A percentile compares a stretch with the other conserved stretches of the same genome.
Conservation (phyloP, 1,284 basidiomycete species). For the Sanghuangporus weigelae region DNA sequence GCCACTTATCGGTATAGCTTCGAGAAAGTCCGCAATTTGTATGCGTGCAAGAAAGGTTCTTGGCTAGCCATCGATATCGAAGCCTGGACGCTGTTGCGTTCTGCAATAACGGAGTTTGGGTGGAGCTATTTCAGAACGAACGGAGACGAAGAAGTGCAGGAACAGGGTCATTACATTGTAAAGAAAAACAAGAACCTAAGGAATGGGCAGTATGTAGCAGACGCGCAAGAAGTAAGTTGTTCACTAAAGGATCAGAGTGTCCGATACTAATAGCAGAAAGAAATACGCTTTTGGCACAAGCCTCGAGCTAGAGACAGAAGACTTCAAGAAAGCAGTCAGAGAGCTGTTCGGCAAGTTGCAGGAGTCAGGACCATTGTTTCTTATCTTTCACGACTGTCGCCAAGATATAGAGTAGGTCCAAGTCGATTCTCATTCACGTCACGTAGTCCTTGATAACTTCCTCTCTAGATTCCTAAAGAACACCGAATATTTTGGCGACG, state of each 20-base stretch:
- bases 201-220: constrained; percentile 57
- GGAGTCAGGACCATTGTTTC: constrained; percentile 54
- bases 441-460: background rate
- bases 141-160: constrained; percentile 38
- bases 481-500: constrained; percentile 46
- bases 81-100: constrained; percentile 70
- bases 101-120: constrained; percentile 68
- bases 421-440: background rate
- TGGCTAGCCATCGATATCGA: constrained; percentile 79
- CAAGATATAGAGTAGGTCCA: constrained; percentile 64
- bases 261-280: constrained; percentile 30
- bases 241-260: background rate
- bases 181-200: constrained; percentile 51
- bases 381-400: constrained; percentile 72
- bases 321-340: constrained; percentile 49
- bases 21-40: constrained; percentile 60
- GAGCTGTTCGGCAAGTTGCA: constrained; percentile 41
- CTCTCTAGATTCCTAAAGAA: constrained; percentile 33
- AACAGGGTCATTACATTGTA: constrained; percentile 59
- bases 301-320: constrained; percentile 42
- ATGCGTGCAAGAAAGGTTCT: constrained; percentile 52
- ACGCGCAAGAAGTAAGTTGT: constrained; percentile 51
- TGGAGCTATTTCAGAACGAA: constrained; percentile 57
- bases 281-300: constrained; percentile 61
- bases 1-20: constrained; percentile 53